Conservation (phyloP, 345 rosid species). For the Melastoma malabathricum region DNA sequence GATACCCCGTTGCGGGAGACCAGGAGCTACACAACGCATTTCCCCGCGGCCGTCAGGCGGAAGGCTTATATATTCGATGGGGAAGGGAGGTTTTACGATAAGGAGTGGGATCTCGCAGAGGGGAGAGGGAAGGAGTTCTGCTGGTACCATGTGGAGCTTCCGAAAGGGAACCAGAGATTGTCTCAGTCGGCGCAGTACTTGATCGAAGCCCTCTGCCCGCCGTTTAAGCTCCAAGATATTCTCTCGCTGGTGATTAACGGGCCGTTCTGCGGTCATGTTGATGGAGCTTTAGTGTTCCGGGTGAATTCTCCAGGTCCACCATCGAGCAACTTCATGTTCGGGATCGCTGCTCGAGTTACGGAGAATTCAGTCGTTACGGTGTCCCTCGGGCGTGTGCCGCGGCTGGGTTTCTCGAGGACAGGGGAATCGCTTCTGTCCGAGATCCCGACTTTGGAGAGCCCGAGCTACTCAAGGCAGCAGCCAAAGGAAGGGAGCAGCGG, state of each 20-base stretch:
- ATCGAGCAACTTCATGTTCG: conserved; percentile 63
- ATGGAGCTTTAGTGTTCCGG: conserved; percentile 90
- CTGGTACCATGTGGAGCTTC: conserved; percentile 95
- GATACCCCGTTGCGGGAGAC: conserved; percentile 12
- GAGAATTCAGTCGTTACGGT: conserved; percentile 85
- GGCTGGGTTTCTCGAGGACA: conserved; percentile 71
- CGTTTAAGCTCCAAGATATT: conserved; percentile 90
- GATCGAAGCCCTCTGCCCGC: conserved; percentile 86
- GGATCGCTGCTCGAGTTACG: conserved; percentile 84
- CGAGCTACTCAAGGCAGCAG: conserved; percentile 28
- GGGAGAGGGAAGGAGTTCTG: conserved; percentile 67
- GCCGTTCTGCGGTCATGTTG: conserved; percentile 79
- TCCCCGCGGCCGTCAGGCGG: conserved; percentile 59
- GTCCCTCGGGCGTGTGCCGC: conserved; percentile 83
- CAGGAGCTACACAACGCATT: conserved; percentile 12
- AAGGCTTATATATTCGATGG: conserved; percentile 88
- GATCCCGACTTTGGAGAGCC: conserved; percentile 73
- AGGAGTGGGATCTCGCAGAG: conserved; percentile 78
- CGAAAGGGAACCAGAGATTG: conserved; percentile 67
- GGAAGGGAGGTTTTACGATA: conserved; percentile 43
- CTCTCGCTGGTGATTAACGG: conserved; percentile 54
- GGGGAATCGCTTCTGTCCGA: conserved; percentile 81
- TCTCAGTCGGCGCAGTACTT: conserved; percentile 76
- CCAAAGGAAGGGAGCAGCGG: conserved; percentile 47
- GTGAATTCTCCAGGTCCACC: conserved; percentile 91